Base-by-base conservation (phyloP, 306 rosid genomes). In the Pterocarpus santalinus region DNA sequence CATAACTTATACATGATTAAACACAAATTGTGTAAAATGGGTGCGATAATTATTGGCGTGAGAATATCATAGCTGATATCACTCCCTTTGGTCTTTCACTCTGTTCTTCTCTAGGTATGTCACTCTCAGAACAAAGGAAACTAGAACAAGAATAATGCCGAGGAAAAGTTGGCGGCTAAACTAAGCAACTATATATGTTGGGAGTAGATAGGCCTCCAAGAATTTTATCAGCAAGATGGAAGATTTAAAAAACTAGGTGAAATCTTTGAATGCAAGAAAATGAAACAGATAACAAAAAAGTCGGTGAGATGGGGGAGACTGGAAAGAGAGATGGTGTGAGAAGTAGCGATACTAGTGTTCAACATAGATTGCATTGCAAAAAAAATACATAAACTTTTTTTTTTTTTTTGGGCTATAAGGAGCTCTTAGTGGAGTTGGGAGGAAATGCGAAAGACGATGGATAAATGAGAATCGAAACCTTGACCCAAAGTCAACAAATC, bases 211-310 rank as follows among this genome's bases (percentile, higher is more conserved):
- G 49, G 73, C 22, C 22, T 67, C 49, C 65, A 52, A 72, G 53
- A 66, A 60, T 77, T 63, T 71, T 15, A 53, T 30, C 8, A 46
- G 38, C 13, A 70, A 58, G 17, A 32, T 69, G 34, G 33, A 5
- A 75, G 17, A 13, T 61, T 46, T 41, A 38, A 17, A 16, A 7
- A 73, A 41, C n/a, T 43, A 12, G 44, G 63, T 10, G 64, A 58
- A 68, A 82, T 36, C 30, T 68, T 62, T 13, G 22, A 33, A 62
- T 41, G 61, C 65, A 69, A 76, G 68, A 69, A 68, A 69, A 30
- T 30, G 41, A 15, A 69, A 46, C 16, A n/a, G 47, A 22, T 36
- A 61, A 69, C 39, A 47, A 38, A 10, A 63, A 41, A 49, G 55
- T 44, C 46, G 78, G 61, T 62, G 62, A 47, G 35, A 60, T 43